Conservation (phyloP, 441 rosid genomes). For the Croton setiger region DNA sequence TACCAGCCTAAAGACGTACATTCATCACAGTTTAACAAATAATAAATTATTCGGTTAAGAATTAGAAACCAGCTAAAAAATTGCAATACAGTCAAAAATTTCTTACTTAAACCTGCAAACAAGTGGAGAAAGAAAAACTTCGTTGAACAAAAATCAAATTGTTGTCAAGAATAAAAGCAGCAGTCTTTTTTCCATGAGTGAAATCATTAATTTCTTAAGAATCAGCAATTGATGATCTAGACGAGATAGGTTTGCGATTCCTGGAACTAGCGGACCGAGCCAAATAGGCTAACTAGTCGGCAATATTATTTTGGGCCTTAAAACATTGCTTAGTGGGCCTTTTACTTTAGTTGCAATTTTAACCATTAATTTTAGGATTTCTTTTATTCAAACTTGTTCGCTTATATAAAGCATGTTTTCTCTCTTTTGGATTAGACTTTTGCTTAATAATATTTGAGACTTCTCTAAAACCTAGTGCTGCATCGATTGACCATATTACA, state of each 20-base stretch:
- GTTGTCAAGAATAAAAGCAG: not conserved
- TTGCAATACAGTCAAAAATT: not conserved
- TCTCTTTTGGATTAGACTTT: no score
- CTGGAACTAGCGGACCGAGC: no score
- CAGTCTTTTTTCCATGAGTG: constrained; percentile 3
- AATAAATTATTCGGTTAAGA: constrained; percentile 3
- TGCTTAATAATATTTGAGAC: no score
- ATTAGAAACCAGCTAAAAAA: constrained; percentile 2
- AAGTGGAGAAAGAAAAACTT: not conserved
- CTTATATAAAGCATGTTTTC: no score
- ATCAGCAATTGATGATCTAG: not conserved
- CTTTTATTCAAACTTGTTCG: no score
- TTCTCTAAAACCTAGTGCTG: not conserved
- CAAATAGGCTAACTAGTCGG: no score
- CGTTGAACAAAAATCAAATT: not conserved
- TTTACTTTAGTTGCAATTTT: no score
- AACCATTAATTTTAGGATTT: no score
- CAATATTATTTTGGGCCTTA: no score
- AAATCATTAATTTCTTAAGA: not conserved
- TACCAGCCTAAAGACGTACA: not conserved
- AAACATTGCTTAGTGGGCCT: no score
- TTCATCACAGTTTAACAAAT: not conserved
- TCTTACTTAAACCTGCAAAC: not conserved
- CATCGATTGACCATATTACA: not conserved
- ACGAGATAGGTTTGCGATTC: no score